Evolutionary conservation across 208 protist genomes (phyloP), one percentile per base, ranked within the genome.

Genomic region (Trypanosoma caninum): DNA sequence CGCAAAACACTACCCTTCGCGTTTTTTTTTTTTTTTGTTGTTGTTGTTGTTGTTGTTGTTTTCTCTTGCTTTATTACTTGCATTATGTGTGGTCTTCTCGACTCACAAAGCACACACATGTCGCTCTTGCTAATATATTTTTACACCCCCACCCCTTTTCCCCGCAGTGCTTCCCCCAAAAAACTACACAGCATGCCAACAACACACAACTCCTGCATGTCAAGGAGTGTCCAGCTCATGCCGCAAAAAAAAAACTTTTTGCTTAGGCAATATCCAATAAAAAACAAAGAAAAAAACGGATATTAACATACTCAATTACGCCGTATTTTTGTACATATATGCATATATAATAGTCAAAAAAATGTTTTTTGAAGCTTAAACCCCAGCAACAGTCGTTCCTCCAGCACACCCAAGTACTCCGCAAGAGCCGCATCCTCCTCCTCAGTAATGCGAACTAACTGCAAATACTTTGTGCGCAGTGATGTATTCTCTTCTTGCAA

Each of bases 371-470:
- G 50, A 60, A 45, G 25, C 28, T 41, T 35, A 31, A 33, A 42
- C 8, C 18, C 18, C 54, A 62, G 6, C 41, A 60, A 16, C 2
- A 73, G 59, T 23, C 59, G n/a, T 18, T 64, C 59, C 35, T 72
- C 42, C 18, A 76, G 51, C n/a, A 73, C 52, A 47, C 64, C 33
- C 31, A 75, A 42, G 53, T 82, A 71, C 27, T 76, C 72, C 47
- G 72, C 47, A 45, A 75, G 71, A 6, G 28, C 56, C 30, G 60
- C 38, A 57, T 59, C 65, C 57, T 73, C 69, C 38, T 78, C 65
- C 45, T 84, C 69, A n/a, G 62, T 56, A 2, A 51, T 44, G 27
- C 51, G 63, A 9, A 79, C 61, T 2, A 66, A 27, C 35, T 65
- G 47, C 31, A 62, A 27, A 23, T 44, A 73, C 51, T 62, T 64